phyloP scores from a whole-genome alignment of 202 grass and related monocot species.

The Schoenoplectus triqueter region DNA sequence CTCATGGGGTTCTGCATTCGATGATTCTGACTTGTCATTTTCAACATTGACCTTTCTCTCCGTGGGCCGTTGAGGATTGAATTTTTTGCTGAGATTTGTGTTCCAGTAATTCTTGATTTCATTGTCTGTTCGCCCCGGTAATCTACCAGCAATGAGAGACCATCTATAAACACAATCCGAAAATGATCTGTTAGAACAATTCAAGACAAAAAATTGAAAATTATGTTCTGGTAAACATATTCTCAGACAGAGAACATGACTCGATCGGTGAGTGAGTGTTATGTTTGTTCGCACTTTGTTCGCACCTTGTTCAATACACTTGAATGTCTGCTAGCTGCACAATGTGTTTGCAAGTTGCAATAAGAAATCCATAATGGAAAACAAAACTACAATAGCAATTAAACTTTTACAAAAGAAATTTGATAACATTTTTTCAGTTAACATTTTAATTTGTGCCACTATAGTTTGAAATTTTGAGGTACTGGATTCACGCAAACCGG shows the following conservation, averaged over 20 bases:
- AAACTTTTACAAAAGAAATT: not conserved
- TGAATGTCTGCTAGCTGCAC: too few species aligned
- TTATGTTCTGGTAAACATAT: not conserved
- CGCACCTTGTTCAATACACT: too few species aligned
- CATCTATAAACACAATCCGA: not conserved
- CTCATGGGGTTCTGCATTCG: slow-evolving; percentile 10
- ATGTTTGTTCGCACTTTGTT: too few species aligned
- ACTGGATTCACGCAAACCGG: not conserved
- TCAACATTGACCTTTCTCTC: not conserved
- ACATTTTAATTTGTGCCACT: not conserved
- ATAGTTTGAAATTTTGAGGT: too few species aligned
- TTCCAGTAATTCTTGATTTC: slow-evolving; percentile 41
- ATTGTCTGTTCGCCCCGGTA: slow-evolving; percentile 36
- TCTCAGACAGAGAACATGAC: not conserved
- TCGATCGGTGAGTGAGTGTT: too few species aligned
- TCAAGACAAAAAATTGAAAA: not conserved
- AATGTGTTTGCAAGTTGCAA: not conserved
- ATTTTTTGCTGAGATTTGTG: slow-evolving; percentile 30
- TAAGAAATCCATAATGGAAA: too few species aligned
- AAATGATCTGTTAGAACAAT: not conserved
- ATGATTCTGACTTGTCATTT: slow-evolving; percentile 17
- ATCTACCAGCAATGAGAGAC: slow-evolving; percentile 32
- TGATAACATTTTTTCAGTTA: not conserved
- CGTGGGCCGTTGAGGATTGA: not conserved
- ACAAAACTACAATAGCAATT: not conserved